Evolutionary conservation across 371 early-diverging fungal genomes (phyloP).

Genomic region (Fennellomyces sp.): DNA sequence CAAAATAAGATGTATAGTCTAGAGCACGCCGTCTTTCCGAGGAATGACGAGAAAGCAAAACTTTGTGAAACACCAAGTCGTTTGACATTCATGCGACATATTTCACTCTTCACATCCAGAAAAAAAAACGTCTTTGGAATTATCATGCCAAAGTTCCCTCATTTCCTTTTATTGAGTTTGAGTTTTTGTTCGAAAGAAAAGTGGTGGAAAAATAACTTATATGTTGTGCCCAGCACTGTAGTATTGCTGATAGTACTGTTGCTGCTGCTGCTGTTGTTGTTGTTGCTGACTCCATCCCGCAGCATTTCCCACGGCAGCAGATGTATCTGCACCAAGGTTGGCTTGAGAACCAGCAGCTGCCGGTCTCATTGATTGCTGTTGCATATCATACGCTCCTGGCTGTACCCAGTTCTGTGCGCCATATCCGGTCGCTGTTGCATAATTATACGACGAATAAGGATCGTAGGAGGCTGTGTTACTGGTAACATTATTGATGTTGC

Average conservation of each 20-base stretch:
- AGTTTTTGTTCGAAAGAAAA: not conserved
- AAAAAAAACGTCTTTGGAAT: too few relatives aligned
- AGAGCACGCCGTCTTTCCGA: too few relatives aligned
- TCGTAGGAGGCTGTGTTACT: slow-evolving; percentile 11
- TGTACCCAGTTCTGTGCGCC: slow-evolving; percentile 19
- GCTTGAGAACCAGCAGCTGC: slow-evolving; percentile 9
- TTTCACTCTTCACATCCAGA: not conserved
- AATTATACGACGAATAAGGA: slow-evolving; percentile 16
- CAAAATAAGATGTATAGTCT: too few relatives aligned
- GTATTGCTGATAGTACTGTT: slow-evolving; percentile 28
- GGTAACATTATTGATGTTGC: not conserved
- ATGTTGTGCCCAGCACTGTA: slow-evolving; percentile 30
- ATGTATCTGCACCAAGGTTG: slow-evolving; percentile 12
- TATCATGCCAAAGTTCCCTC: too few relatives aligned
- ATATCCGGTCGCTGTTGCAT: not conserved
- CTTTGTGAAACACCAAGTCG: not conserved
- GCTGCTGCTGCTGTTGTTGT: slow-evolving; percentile 15
- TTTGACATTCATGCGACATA: not conserved
- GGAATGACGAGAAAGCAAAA: too few relatives aligned
- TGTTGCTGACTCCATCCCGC: slow-evolving; percentile 14
- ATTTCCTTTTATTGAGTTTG: too few relatives aligned
- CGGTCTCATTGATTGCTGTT: slow-evolving; percentile 17
- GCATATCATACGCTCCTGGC: slow-evolving; percentile 16
- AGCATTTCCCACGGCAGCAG: slow-evolving; percentile 10
- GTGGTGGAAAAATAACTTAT: slow-evolving; percentile 2